A percentile compares a stretch with the other conserved stretches of the same genome.
phyloP scores from a whole-genome alignment of 179 eudicot species.

The Monotropa hypopitys region DNA sequence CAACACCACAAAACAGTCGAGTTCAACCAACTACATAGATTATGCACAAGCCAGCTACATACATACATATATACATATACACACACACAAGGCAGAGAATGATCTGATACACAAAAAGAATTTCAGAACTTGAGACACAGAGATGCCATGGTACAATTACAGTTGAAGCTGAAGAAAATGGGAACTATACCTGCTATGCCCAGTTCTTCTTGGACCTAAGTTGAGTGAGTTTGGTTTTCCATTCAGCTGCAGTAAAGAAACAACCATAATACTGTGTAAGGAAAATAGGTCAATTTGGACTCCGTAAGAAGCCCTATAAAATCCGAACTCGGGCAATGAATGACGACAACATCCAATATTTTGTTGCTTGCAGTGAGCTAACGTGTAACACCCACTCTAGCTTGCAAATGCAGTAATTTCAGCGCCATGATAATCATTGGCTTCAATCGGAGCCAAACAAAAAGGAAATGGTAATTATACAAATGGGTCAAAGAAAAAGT shows the following conservation, averaged over 20 bases:
- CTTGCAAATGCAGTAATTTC: not conserved
- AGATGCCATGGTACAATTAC: not conserved
- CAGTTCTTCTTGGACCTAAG: constrained; percentile 65
- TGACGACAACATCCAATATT: not conserved
- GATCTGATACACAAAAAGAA: constrained; percentile 8
- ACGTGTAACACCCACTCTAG: not conserved
- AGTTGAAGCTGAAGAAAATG: not conserved
- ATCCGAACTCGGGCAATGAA: not conserved
- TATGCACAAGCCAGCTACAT: constrained; percentile 11
- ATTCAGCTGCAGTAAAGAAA: constrained; percentile 32
- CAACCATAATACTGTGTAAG: not conserved
- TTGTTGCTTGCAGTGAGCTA: not conserved
- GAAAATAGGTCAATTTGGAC: not conserved
- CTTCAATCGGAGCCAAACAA: not conserved
- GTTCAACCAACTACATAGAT: constrained; percentile 3
- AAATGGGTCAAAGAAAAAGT: not conserved
- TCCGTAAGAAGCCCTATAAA: not conserved
- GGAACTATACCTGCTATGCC: constrained; percentile 37
- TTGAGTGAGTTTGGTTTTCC: constrained; percentile 68
- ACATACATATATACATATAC: constrained; percentile 13
- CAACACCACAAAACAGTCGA: not conserved
- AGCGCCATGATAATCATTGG: not conserved
- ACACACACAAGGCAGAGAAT: constrained; percentile 1
- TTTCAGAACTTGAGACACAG: not conserved
- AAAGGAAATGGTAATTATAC: not conserved